Percentiles rank a stretch among this genome's conserved stretches.
phyloP scores from a whole-genome alignment of 768 basidiomycete genomes.

The Bullera alba region DNA sequence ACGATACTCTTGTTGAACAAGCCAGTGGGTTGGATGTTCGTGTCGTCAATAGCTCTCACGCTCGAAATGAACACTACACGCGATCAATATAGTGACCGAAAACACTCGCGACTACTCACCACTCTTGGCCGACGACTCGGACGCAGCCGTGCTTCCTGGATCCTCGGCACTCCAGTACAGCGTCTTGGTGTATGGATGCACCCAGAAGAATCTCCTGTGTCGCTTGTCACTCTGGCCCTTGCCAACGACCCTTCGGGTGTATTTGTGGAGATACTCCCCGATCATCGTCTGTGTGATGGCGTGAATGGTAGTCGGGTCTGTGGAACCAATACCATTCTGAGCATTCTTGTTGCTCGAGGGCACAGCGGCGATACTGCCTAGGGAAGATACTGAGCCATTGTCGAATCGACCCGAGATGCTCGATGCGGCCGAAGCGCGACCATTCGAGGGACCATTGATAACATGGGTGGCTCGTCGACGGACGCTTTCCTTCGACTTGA shows the following conservation, averaged over 20 bases:
- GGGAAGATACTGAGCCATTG: constrained; percentile 34
- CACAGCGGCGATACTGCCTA: constrained; percentile 9
- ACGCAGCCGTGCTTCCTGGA: constrained; percentile 78
- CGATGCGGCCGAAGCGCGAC: constrained; percentile 20
- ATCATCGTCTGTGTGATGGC: constrained; percentile 99
- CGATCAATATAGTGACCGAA: constrained; percentile 16
- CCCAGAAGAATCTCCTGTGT: constrained; percentile 97
- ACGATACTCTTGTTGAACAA: constrained; percentile 87
- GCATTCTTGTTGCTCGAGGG: not conserved
- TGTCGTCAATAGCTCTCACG: constrained; percentile 83
- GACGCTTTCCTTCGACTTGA: constrained; percentile 26
- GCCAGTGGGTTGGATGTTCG: constrained; percentile 92
- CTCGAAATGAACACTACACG: constrained; percentile 82
- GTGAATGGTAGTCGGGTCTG: constrained; percentile 86
- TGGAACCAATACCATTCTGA: constrained; percentile 49
- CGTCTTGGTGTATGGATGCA: constrained; percentile 98
- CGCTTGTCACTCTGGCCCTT: constrained; percentile 83
- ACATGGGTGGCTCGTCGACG: constrained; percentile 21
- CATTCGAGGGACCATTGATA: constrained; percentile 15
- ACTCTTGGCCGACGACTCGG: constrained; percentile 92
- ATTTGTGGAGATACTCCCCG: constrained; percentile 96
- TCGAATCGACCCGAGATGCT: constrained; percentile 20
- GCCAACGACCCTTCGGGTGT: constrained; percentile 80
- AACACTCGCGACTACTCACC: constrained; percentile 56
- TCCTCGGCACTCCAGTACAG: constrained; percentile 94